Conservation (phyloP, 106 monocot genomes). For the Apostasia shenzhenica region DNA sequence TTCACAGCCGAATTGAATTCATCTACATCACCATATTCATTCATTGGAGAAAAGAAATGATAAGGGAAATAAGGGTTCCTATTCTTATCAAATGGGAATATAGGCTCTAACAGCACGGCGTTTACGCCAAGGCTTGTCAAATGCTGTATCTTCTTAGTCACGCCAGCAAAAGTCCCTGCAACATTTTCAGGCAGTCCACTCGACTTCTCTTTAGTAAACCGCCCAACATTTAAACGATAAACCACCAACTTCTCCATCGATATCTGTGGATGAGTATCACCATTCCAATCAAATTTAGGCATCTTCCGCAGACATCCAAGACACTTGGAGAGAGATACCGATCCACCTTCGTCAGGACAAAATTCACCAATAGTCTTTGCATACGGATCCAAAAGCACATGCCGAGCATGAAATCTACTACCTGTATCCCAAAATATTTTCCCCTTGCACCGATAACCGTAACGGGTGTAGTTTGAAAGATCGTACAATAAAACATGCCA, state of each 20-base stretch:
- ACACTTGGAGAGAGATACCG: slow-evolving; percentile 29
- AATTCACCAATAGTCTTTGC: slow-evolving; percentile 43
- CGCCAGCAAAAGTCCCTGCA: slow-evolving; percentile 64
- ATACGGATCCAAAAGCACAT: slow-evolving; percentile 83
- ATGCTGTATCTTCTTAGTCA: slow-evolving; percentile 55
- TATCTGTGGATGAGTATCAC: slow-evolving; percentile 40
- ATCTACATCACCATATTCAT: slow-evolving; percentile 19
- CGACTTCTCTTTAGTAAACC: slow-evolving; percentile 55
- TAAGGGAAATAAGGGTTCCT: slow-evolving; percentile 75
- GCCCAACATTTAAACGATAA: slow-evolving; percentile 67
- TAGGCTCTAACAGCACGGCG: slow-evolving; percentile 75
- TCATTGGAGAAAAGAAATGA: slow-evolving; percentile 77
- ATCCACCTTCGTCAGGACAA: slow-evolving; percentile 24
- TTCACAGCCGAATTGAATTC: slow-evolving; percentile 25
- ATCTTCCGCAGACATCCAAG: slow-evolving; percentile 33
- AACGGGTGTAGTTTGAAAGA: slow-evolving; percentile 30
- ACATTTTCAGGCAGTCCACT: slow-evolving; percentile 31
- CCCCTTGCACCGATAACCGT: slow-evolving; percentile 71
- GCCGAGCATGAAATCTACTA: slow-evolving; percentile 25
- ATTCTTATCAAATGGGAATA: slow-evolving; percentile 70
- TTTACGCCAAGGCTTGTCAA: slow-evolving; percentile 74
- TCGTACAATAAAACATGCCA: slow-evolving; percentile 63
- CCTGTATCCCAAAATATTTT: slow-evolving; percentile 23
- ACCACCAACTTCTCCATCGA: slow-evolving; percentile 76
- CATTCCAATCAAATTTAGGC: slow-evolving; percentile 64